Conservation (phyloP, 495 filamentous ascomycete species). For the Letharia columbiana region DNA sequence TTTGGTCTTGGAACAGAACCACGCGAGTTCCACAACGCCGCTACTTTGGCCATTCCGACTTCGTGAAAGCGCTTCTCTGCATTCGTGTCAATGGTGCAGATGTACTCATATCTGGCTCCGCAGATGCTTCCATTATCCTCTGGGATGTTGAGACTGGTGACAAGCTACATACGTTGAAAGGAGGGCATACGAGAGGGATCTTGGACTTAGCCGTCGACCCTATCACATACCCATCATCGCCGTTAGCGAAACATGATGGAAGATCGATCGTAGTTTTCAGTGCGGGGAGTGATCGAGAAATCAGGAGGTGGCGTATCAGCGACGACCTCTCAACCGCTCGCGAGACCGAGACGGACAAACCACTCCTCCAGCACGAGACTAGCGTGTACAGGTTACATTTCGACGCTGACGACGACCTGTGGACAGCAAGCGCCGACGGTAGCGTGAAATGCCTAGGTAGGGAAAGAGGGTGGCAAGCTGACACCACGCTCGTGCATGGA, state of each 20-base stretch:
- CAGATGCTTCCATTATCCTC: conserved; percentile 76
- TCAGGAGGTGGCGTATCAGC: conserved; percentile 60
- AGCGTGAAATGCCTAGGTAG: conserved; percentile 66
- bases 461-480: conserved; percentile 54
- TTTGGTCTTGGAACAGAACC: conserved; percentile 71
- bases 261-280: conserved; percentile 55
- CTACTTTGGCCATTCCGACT: conserved; percentile 75
- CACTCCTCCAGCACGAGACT: conserved; percentile 78
- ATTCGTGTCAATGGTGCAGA: conserved; percentile 31
- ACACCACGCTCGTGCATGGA: conserved; percentile 66
- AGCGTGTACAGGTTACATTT: conserved; percentile 71
- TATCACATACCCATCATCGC: conserved; percentile 26
- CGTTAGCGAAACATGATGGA: background rate
- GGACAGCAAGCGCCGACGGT: conserved; percentile 85
- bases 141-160: conserved; percentile 64
- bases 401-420: conserved; percentile 65
- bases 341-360: conserved; percentile 44
- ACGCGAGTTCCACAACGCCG: conserved; percentile 43
- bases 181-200: conserved; percentile 62
- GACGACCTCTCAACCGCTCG: conserved; percentile 25
- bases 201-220: conserved; percentile 70
- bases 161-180: conserved; percentile 63
- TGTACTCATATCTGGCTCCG: conserved; percentile 72
- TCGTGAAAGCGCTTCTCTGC: conserved; percentile 67
- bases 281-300: conserved; percentile 75